Percentiles rank a stretch among this genome's conserved stretches.
Evolutionary conservation across 2,329 filamentous ascomycete genomes (phyloP).

Genomic region (Chaetomium olivaceum): DNA sequence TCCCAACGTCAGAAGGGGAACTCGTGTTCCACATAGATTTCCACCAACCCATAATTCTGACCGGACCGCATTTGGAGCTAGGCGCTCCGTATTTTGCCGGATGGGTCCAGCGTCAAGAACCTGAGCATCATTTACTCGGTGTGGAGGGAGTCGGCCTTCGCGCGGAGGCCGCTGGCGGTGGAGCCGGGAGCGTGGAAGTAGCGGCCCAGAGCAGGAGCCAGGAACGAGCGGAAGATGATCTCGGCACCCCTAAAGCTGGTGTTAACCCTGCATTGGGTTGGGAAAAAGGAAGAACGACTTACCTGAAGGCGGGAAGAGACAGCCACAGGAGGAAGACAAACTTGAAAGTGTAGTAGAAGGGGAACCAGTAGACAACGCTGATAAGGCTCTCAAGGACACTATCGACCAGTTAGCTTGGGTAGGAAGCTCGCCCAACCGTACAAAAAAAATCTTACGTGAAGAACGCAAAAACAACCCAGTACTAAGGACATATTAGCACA

Average conservation of each 20-base stretch:
- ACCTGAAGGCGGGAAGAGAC: conserved; percentile 91
- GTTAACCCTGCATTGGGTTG: conserved; percentile 30
- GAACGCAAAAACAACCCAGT: conserved; percentile 85
- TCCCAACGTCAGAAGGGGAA: conserved; percentile 32
- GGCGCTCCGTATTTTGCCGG: conserved; percentile 27
- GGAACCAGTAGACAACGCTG: conserved; percentile 89
- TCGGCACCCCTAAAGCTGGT: conserved; percentile 74
- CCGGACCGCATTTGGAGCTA: conserved; percentile 29
- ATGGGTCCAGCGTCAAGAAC: conserved; percentile 5
- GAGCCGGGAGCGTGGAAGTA: conserved; percentile 76
- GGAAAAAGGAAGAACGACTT: conserved; percentile 45
- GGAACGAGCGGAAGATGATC: conserved; percentile 93
- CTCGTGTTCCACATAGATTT: conserved; percentile 19
- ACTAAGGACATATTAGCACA: conserved; percentile 53
- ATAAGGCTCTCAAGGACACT: conserved; percentile 78
- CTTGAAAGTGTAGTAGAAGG: conserved; percentile 99
- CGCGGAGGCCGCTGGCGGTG: conserved; percentile 82
- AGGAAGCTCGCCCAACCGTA: not conserved
- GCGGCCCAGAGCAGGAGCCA: conserved; percentile 86
- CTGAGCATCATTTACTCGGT: conserved; percentile 56
- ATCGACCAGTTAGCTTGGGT: conserved; percentile 21
- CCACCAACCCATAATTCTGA: conserved; percentile 7
- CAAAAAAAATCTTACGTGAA: conserved; percentile 62
- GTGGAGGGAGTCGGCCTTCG: conserved; percentile 78
- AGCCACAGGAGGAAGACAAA: conserved; percentile 98